A percentile compares a stretch with the other conserved stretches of the same genome.
phyloP scores from a whole-genome alignment of 495 filamentous ascomycete species.

The Annulohypoxylon maeteangense region DNA sequence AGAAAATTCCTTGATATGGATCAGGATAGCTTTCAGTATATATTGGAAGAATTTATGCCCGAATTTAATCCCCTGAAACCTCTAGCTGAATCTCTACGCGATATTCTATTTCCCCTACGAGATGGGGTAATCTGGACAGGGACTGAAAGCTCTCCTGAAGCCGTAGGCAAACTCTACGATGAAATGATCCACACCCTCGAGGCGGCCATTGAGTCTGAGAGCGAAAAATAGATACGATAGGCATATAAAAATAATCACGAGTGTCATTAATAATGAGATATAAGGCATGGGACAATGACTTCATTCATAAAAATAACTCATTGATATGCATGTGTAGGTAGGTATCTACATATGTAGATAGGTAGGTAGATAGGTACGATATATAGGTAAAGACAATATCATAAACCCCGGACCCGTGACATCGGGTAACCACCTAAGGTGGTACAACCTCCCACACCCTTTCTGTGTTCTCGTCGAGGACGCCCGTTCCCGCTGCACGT shows the following conservation, averaged over 20 bases:
- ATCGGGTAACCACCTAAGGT: slow-evolving; percentile 17
- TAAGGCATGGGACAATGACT: too few relatives aligned
- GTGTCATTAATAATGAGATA: too few relatives aligned
- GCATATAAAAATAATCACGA: too few relatives aligned
- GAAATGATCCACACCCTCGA: slow-evolving; percentile 42
- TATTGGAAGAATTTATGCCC: slow-evolving; percentile 47
- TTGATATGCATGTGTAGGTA: too few relatives aligned
- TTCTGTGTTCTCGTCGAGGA: not conserved
- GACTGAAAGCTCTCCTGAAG: slow-evolving; percentile 43
- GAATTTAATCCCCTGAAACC: slow-evolving; percentile 46
- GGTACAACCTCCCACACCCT: not conserved
- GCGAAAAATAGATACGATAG: slow-evolving; percentile 1
- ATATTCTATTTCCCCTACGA: slow-evolving; percentile 49
- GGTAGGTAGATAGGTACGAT: too few relatives aligned
- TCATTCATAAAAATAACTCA: too few relatives aligned
- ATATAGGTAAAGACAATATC: not conserved
- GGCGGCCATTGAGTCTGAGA: slow-evolving; percentile 39
- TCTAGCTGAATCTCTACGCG: slow-evolving; percentile 46
- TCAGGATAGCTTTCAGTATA: slow-evolving; percentile 31
- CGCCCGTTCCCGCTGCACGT: slow-evolving; percentile 30
- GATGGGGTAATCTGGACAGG: slow-evolving; percentile 47
- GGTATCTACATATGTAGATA: too few relatives aligned
- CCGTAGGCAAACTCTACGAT: slow-evolving; percentile 44
- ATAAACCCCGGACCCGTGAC: slow-evolving; percentile 28
- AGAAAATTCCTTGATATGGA: slow-evolving; percentile 36